A percentile compares a stretch with the other conserved stretches of the same genome.
phyloP scores from a whole-genome alignment of 2,329 filamentous ascomycete species.

The Xylariales sp. region DNA sequence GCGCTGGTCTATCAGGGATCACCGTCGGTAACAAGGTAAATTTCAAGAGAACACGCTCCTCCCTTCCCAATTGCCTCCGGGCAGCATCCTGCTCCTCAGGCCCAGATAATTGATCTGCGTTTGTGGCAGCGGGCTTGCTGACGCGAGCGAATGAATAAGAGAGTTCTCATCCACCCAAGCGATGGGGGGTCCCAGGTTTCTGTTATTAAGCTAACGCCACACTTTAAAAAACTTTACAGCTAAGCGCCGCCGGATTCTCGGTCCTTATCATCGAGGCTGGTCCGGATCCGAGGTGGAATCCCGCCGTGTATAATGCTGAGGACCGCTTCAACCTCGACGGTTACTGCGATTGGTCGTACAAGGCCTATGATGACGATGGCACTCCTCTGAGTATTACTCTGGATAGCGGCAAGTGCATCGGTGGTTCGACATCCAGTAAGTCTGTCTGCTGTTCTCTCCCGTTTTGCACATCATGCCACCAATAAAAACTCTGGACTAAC shows the following conservation, averaged over 20 bases:
- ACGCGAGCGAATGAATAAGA: no score
- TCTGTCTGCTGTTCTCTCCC: no score
- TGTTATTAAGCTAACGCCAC: no score
- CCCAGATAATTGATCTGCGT: no score
- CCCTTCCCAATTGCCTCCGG: neutral
- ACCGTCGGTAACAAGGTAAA: neutral
- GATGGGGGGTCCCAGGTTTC: no score
- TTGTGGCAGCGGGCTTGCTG: no score
- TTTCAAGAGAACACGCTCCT: neutral
- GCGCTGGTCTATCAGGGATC: neutral
- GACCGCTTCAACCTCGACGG: neutral
- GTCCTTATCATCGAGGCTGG: neutral
- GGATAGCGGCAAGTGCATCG: neutral
- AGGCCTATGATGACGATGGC: neutral
- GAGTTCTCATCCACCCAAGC: no score
- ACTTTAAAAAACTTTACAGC: no score
- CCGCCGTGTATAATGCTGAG: neutral
- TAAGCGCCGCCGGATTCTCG: neutral
- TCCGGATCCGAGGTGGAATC: neutral
- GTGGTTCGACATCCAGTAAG: neutral
- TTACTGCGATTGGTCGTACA: neutral
- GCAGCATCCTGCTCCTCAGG: no score
- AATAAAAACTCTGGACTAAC: no score
- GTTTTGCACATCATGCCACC: no score
- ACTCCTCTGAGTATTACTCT: no score